Evolutionary conservation across 768 basidiomycete genomes (phyloP), one percentile per base, ranked within the genome.

Genomic region (Suillus subalutaceus): DNA sequence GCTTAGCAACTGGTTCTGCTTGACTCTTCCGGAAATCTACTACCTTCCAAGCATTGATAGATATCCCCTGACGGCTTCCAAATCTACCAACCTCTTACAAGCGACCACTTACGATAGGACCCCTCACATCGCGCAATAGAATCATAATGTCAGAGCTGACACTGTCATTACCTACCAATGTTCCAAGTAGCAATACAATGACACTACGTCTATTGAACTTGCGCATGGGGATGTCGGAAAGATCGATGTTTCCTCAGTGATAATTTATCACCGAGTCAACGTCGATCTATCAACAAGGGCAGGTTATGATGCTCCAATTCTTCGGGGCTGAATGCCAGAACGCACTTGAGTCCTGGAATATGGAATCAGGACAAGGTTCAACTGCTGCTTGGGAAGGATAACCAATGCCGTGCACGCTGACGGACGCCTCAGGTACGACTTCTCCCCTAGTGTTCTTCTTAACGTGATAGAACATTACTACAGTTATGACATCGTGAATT

Each of bases 401-500:
- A 81, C 78, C 1, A 82, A 83, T 58, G 79, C 78, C 2, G 83
- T 88, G 9, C 85, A 87, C 68, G 70, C 72, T 9, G 81, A 79
- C 44, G 83, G 82, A 9, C 78, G 80, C 8, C 68, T 55, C 86
- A 88, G 78, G 79, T 80, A 53, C 18, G 74, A 41, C 23, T 23
- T 41, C 62, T 35, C 8, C 59, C 38, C 16, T 26, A 10, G 37
- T 13, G 3, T 5, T 44, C 26, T 15, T 15, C 32, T 37, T 32
- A 3, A 18, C n/a, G 46, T 30, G 48, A 30, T 20, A 13, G 10
- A 6, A n/a, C 30, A n/a, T 32, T 41, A 38, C 30, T 63, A 46
- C 41, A 79, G 75, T 65, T 83, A 2, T 81, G 80, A 78, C 81
- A 83, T 67, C 60, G 81, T 81, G 70, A 62, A 78, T 57, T 15